phyloP scores from a whole-genome alignment of 2,329 filamentous ascomycete genomes.

The Colletotrichum paranaense region DNA sequence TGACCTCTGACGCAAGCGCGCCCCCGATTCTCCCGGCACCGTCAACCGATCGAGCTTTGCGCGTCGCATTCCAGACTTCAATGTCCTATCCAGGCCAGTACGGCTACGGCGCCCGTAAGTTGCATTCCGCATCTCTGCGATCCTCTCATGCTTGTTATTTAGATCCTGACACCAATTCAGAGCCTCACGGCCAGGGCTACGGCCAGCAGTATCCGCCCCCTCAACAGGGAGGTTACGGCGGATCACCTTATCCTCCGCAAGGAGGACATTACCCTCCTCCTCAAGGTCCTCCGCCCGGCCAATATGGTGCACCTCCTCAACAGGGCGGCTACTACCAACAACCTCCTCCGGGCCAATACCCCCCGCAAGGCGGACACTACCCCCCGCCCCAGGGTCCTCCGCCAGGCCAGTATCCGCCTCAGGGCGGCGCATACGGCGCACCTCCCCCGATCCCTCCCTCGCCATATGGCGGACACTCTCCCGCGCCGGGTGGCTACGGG shows the following conservation, averaged over 20 bases:
- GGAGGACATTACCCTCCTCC: constrained; percentile 50
- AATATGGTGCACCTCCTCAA: constrained; percentile 52
- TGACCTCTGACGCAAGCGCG: constrained; percentile 18
- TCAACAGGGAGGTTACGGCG: constrained; percentile 44
- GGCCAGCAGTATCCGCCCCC: constrained; percentile 49
- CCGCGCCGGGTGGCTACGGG: constrained; percentile 40
- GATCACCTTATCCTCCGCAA: constrained; percentile 40
- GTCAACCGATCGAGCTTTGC: constrained; percentile 1
- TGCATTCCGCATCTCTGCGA: not conserved
- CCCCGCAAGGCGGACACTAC: constrained; percentile 49
- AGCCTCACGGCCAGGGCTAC: constrained; percentile 49
- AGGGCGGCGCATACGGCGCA: constrained; percentile 49
- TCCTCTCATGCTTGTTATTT: not conserved
- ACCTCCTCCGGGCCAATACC: constrained; percentile 48
- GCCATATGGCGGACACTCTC: constrained; percentile 43
- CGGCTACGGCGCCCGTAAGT: constrained; percentile 49
- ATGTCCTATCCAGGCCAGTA: constrained; percentile 51
- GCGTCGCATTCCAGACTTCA: constrained; percentile 18
- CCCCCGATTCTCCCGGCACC: constrained; percentile 16
- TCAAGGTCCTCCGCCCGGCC: constrained; percentile 44
- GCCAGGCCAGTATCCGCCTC: constrained; percentile 47
- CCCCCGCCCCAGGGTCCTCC: constrained; percentile 45
- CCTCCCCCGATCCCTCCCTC: constrained; percentile 45
- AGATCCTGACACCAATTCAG: not conserved
- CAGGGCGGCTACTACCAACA: constrained; percentile 48